Percentiles rank a stretch among this genome's conserved stretches.
phyloP scores from a whole-genome alignment of 139 green algal genomes.

The Choricystis sp. region DNA sequence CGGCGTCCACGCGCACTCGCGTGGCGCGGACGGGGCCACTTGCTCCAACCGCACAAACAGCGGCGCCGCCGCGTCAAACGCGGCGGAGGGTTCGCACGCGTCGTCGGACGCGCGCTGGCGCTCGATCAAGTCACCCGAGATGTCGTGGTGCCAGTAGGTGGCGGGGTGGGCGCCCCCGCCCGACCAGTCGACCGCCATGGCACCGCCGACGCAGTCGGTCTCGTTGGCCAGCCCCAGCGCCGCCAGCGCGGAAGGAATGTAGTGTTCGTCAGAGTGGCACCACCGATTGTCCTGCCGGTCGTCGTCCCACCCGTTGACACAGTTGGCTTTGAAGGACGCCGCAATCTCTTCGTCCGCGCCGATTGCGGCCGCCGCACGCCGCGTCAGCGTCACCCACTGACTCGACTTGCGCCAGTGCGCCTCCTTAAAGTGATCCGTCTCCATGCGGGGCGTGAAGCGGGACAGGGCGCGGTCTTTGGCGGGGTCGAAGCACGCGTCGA shows the following conservation, averaged over 20 bases:
- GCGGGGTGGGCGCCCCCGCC: constrained; percentile 2
- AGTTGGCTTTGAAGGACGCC: constrained; percentile 9
- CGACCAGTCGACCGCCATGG: constrained; percentile 1
- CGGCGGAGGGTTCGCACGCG: background rate
- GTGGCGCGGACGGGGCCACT: background rate
- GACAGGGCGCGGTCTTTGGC: background rate
- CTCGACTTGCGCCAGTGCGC: constrained; percentile 2
- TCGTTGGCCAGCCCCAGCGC: constrained; percentile 8
- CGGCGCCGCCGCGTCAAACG: background rate
- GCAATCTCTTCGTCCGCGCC: constrained; percentile 8
- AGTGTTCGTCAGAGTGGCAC: constrained; percentile 21
- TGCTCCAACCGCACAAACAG: background rate
- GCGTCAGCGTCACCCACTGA: constrained; percentile 13
- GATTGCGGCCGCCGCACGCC: constrained; percentile 10
- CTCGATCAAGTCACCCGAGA: background rate
- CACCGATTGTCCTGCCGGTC: background rate
- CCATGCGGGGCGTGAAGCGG: background rate
- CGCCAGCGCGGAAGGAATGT: constrained; percentile 22
- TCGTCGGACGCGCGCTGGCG: background rate
- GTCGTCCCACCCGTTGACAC: background rate
- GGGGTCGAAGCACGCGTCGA: constrained; percentile 20
- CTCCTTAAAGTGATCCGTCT: background rate
- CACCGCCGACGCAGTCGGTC: constrained; percentile 8
- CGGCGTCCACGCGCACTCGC: background rate
- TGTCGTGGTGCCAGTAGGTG: background rate